phyloP scores from a whole-genome alignment of 129 eudicot genomes.

The Heracleum sosnowskyi region DNA sequence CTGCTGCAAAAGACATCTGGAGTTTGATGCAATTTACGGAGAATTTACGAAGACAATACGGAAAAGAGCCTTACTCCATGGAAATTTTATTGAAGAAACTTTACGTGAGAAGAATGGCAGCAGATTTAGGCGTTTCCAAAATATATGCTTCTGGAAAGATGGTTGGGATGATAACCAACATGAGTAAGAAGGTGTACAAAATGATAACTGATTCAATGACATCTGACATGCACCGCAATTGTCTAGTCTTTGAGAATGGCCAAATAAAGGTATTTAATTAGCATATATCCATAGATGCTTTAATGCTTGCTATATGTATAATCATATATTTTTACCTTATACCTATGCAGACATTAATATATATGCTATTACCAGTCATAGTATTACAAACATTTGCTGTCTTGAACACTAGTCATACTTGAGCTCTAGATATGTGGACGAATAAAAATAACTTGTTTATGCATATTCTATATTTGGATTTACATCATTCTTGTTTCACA shows the following conservation, averaged over 20 bases:
- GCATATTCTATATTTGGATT: background rate
- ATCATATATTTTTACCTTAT: background rate
- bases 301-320: background rate
- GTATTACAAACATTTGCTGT: background rate
- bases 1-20: slow-evolving; percentile 74
- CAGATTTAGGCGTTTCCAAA: slow-evolving; percentile 78
- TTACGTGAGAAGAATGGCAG: slow-evolving; percentile 90
- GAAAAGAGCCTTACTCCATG: slow-evolving; percentile 97
- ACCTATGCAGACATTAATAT: background rate
- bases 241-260: slow-evolving; percentile 56
- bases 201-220: slow-evolving; percentile 72
- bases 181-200: slow-evolving; percentile 62
- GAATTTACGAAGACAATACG: slow-evolving; percentile 69
- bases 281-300: background rate
- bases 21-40: slow-evolving; percentile 67
- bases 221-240: slow-evolving; percentile 50
- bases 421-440: background rate
- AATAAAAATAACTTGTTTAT: background rate
- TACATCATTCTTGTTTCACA: background rate
- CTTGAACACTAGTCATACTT: background rate
- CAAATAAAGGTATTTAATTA: slow-evolving; percentile 54
- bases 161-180: slow-evolving; percentile 74
- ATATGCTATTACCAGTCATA: background rate
- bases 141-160: slow-evolving; percentile 76
- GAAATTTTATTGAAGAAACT: slow-evolving; percentile 80